A percentile compares a stretch with the other conserved stretches of the same genome.
phyloP scores from a whole-genome alignment of 2,329 filamentous ascomycete genomes.

The Phoma herbarum region DNA sequence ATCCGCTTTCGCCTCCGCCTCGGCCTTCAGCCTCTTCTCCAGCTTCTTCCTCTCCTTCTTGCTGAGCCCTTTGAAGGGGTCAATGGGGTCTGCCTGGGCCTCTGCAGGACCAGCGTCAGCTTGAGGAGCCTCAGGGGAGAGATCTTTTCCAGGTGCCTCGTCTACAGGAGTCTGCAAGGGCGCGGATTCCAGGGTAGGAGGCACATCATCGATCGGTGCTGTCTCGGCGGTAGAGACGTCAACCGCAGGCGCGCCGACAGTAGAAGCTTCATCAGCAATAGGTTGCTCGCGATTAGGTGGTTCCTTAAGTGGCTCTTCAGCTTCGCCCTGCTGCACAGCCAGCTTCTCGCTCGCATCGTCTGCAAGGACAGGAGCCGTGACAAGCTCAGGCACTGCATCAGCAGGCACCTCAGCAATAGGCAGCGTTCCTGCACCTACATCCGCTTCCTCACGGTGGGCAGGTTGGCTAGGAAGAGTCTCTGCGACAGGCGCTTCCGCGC shows the following conservation, averaged over 20 bases:
- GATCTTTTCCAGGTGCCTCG: not conserved
- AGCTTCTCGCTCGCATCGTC: not conserved
- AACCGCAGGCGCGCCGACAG: not conserved
- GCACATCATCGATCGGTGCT: not conserved
- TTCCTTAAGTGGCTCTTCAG: not conserved
- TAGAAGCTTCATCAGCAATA: not conserved
- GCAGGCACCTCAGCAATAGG: not conserved
- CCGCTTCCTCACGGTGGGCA: not conserved
- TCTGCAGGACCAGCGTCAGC: not conserved
- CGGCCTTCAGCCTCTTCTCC: conserved; percentile 49
- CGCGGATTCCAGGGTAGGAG: not conserved
- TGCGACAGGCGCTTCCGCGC: not conserved
- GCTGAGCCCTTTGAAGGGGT: conserved; percentile 41
- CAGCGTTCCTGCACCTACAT: not conserved
- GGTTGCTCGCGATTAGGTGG: not conserved
- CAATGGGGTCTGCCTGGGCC: conserved; percentile 25
- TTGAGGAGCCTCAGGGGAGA: not conserved
- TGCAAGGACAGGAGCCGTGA: not conserved
- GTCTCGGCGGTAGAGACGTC: not conserved
- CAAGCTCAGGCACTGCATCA: not conserved
- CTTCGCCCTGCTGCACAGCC: not conserved
- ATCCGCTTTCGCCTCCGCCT: conserved; percentile 28
- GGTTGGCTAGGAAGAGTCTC: not conserved
- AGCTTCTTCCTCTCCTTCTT: conserved; percentile 42
- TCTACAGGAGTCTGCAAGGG: not conserved